Evolutionary conservation across 805 yeast genomes (phyloP).

Genomic region (Jamesozyma hellenica): DNA sequence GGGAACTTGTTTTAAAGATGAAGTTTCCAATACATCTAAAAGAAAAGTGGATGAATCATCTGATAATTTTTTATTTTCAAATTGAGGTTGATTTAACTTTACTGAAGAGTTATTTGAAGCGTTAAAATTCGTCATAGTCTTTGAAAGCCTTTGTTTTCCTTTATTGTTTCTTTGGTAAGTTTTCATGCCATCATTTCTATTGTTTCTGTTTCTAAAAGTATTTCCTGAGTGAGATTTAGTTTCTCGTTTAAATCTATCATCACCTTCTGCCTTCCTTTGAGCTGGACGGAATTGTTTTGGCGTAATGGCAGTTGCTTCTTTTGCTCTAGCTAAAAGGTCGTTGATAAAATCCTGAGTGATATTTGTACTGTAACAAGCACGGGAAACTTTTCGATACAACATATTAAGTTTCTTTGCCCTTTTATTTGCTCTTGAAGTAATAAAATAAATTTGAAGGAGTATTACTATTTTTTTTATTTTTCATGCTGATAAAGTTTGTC

Average conservation of each 20-base stretch:
- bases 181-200: slow-evolving; percentile 2
- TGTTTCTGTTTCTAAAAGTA: neutral
- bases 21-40: neutral
- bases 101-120: neutral
- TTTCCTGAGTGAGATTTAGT: neutral
- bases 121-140: neutral
- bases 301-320: slow-evolving; percentile 19
- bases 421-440: too few relatives aligned
- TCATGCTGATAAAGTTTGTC: too few relatives aligned
- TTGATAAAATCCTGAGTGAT: slow-evolving; percentile 26
- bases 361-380: slow-evolving; percentile 5
- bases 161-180: slow-evolving; percentile 3
- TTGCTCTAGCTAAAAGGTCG: slow-evolving; percentile 24
- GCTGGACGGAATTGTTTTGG: too few relatives aligned
- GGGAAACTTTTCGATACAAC: slow-evolving; percentile 1
- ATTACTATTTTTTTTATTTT: too few relatives aligned
- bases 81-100: slow-evolving; percentile 3
- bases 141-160: neutral
- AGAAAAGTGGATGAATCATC: neutral
- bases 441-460: too few relatives aligned
- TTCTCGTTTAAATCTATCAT: neutral
- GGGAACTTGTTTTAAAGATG: neutral
- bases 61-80: neutral
- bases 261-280: too few relatives aligned
- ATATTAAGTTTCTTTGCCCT: neutral